phyloP scores from a whole-genome alignment of 192 early-diverging fungal genomes.

The Backusella westeae region DNA sequence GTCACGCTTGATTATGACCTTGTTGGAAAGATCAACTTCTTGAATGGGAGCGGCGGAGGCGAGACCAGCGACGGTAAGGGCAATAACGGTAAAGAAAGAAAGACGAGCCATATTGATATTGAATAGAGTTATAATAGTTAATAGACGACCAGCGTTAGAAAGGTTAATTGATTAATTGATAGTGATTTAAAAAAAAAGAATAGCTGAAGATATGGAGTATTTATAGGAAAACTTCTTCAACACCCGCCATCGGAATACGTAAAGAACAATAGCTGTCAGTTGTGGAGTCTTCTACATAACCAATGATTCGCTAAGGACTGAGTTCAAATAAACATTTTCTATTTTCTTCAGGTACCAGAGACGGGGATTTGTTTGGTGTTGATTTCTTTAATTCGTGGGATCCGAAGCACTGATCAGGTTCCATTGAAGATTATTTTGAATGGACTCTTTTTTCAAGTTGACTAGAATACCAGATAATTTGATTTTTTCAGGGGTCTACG shows the following conservation, averaged over 20 bases:
- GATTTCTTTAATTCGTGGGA: background rate
- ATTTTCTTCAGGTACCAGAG: background rate
- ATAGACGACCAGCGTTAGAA: constrained; percentile 1
- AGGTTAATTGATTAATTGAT: background rate
- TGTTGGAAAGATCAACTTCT: background rate
- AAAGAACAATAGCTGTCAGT: background rate
- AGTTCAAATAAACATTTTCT: background rate
- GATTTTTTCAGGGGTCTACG: background rate
- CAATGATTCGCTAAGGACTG: background rate
- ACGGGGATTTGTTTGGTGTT: background rate
- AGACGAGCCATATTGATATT: background rate
- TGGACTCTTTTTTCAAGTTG: background rate
- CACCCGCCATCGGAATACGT: background rate
- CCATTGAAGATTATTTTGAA: background rate
- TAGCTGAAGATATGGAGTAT: background rate
- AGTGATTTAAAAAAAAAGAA: background rate
- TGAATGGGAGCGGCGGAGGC: constrained; percentile 11
- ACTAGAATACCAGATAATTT: background rate
- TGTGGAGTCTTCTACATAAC: background rate
- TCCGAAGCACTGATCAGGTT: background rate
- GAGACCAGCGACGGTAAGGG: background rate
- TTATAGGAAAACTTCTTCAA: background rate
- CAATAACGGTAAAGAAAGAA: constrained; percentile 16
- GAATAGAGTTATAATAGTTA: background rate
- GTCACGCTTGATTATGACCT: background rate